phyloP scores from a whole-genome alignment of 2,329 filamentous ascomycete genomes.

The Cordyceps militaris region DNA sequence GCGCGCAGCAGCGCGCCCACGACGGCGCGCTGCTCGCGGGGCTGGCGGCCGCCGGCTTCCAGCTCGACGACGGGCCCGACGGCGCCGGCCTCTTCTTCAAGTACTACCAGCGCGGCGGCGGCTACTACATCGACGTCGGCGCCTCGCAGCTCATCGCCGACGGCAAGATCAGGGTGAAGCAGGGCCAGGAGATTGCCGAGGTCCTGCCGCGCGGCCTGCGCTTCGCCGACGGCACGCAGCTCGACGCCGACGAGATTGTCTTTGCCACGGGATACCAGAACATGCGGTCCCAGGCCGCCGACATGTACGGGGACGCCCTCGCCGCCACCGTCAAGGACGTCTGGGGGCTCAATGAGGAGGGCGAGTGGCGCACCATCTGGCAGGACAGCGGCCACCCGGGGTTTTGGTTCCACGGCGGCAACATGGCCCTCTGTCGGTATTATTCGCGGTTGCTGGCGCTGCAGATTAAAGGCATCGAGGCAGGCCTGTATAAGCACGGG shows the following conservation, averaged over 20 bases:
- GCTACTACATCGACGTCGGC: conserved; percentile 66
- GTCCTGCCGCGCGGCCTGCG: conserved; percentile 39
- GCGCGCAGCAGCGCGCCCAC: conserved; percentile 23
- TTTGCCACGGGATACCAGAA: conserved; percentile 61
- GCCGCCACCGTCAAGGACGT: conserved; percentile 51
- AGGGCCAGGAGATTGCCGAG: conserved; percentile 46
- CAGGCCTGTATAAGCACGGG: conserved; percentile 27
- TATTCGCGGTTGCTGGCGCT: conserved; percentile 49
- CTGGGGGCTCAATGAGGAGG: conserved; percentile 54
- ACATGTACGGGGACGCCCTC: conserved; percentile 54
- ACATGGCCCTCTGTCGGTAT: conserved; percentile 54
- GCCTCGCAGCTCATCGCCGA: conserved; percentile 54
- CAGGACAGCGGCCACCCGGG: conserved; percentile 53
- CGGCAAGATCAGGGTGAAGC: conserved; percentile 57
- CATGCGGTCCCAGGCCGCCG: conserved; percentile 57
- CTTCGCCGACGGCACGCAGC: conserved; percentile 46
- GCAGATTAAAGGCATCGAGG: conserved; percentile 42
- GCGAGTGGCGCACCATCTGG: conserved; percentile 52
- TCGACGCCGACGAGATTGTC: conserved; percentile 57
- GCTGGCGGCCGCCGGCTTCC: conserved; percentile 50
- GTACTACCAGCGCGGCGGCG: conserved; percentile 57
- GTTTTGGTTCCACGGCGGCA: conserved; percentile 61
- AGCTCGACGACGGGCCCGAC: conserved; percentile 46
- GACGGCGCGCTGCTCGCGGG: conserved; percentile 35
- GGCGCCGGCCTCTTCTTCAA: conserved; percentile 48